Percentiles rank a stretch among this genome's conserved stretches.
These are phyloP conservation scores for Cucumis hystrix DNA, from an alignment of 306 rosid genomes.

Conservation along the genomic window DNA sequence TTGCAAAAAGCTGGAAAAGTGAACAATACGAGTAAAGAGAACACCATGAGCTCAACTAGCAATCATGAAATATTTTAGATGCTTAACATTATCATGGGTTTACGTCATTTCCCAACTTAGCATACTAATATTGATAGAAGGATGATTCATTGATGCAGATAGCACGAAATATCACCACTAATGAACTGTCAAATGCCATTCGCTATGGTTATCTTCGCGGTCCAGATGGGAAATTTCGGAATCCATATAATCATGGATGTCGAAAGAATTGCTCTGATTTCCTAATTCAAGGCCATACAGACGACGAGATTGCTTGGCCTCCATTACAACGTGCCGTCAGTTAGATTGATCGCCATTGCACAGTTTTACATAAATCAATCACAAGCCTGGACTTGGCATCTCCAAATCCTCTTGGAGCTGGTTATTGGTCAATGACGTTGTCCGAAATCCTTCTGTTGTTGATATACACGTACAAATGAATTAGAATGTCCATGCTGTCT, in stretches of 20 bases:
- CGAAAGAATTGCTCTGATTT: constrained; percentile 72
- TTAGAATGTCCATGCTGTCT: background rate
- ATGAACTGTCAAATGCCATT: constrained; percentile 56
- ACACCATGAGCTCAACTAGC: no score
- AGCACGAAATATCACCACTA: constrained; percentile 84
- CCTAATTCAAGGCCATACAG: constrained; percentile 48
- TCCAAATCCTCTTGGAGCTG: background rate
- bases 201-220: constrained; percentile 79
- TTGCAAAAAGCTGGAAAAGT: no score
- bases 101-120: background rate
- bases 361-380: background rate
- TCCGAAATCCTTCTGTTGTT: background rate
- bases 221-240: constrained; percentile 67
- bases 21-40: no score
- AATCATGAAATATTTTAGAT: no score
- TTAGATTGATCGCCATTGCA: background rate
- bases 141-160: constrained; percentile 33
- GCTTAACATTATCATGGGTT: background rate
- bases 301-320: constrained; percentile 61
- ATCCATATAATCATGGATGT: constrained; percentile 76
- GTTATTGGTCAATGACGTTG: background rate
- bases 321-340: constrained; percentile 28
- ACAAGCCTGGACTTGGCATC: background rate
- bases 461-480: background rate
- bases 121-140: background rate